Evolutionary conservation across 2,329 filamentous ascomycete species (phyloP).

Genomic region (Aspergillaceae sp.): DNA sequence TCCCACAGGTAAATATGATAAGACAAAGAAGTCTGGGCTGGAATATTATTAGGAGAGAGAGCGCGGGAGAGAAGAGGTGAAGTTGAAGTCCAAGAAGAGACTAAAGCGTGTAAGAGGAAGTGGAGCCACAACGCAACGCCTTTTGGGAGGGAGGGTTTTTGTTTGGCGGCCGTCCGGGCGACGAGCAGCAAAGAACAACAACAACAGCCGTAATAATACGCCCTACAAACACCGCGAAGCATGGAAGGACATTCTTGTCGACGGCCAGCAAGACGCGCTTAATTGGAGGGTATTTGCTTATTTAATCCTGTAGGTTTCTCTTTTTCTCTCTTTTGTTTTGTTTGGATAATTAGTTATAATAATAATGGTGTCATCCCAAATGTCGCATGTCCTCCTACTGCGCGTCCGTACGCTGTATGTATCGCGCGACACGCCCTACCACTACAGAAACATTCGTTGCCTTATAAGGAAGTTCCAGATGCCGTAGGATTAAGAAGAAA

Average conservation of each 20-base stretch:
- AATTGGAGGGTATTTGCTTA: neutral
- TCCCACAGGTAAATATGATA: neutral
- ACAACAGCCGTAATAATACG: conserved; percentile 5
- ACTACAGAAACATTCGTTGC: too few species aligned
- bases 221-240: conserved; percentile 14
- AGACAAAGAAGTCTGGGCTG: neutral
- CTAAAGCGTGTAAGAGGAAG: conserved; percentile 20
- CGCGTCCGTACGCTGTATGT: too few species aligned
- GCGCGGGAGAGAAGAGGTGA: conserved; percentile 3
- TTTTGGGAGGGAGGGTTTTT: conserved; percentile 19
- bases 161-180: conserved; percentile 24
- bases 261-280: conserved; percentile 12
- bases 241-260: conserved; percentile 21
- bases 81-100: conserved; percentile 9
- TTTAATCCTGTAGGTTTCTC: neutral
- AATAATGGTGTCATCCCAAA: too few species aligned
- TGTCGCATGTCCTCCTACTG: too few species aligned
- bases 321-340: neutral
- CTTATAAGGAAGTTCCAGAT: too few species aligned
- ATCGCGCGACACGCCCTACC: too few species aligned
- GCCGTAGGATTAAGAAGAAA: too few species aligned
- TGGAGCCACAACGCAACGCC: conserved; percentile 13
- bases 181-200: conserved; percentile 27
- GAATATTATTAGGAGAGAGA: neutral
- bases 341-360: neutral